phyloP scores from a whole-genome alignment of 768 basidiomycete species.

The Boletus tylopilopsis region DNA sequence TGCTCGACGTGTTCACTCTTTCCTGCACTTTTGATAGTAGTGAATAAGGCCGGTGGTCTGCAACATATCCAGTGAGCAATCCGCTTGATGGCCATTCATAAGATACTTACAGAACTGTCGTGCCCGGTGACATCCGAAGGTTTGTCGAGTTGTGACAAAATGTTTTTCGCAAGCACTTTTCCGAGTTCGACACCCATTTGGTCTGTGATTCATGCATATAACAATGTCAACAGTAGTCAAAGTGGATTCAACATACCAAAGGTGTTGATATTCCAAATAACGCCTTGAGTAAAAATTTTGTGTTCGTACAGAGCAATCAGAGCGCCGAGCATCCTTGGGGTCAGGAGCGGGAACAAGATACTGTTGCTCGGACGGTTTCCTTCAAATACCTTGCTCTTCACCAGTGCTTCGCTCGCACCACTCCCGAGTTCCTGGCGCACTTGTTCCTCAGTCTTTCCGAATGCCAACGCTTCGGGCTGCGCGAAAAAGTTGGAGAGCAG shows the following conservation, averaged over 20 bases:
- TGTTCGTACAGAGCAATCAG: conserved; percentile 94
- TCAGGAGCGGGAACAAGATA: conserved; percentile 90
- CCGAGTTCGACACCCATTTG: conserved; percentile 99
- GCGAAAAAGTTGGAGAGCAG: conserved; percentile 98
- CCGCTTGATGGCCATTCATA: not conserved
- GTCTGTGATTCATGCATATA: conserved; percentile 43
- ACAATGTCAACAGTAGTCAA: not conserved
- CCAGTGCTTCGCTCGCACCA: conserved; percentile 73
- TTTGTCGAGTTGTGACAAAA: conserved; percentile 81
- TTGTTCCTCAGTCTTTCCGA: conserved; percentile 92
- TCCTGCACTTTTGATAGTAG: conserved; percentile 90
- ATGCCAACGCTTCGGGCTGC: conserved; percentile 95
- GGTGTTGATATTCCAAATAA: conserved; percentile 98
- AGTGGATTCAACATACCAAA: conserved; percentile 58
- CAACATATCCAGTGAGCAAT: conserved; percentile 4
- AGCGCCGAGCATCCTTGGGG: conserved; percentile 84
- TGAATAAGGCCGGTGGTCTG: conserved; percentile 96
- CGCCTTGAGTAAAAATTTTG: conserved; percentile 98
- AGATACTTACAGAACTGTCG: conserved; percentile 66
- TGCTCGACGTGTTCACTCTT: conserved; percentile 47
- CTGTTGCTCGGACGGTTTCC: conserved; percentile 97
- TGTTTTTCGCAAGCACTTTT: conserved; percentile 95
- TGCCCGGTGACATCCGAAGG: conserved; percentile 81
- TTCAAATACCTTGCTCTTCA: conserved; percentile 98
- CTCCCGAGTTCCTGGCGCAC: conserved; percentile 68